Evolutionary conservation across 768 basidiomycete genomes (phyloP), one percentile per base, ranked within the genome.

Genomic region (Mycena galopus): DNA sequence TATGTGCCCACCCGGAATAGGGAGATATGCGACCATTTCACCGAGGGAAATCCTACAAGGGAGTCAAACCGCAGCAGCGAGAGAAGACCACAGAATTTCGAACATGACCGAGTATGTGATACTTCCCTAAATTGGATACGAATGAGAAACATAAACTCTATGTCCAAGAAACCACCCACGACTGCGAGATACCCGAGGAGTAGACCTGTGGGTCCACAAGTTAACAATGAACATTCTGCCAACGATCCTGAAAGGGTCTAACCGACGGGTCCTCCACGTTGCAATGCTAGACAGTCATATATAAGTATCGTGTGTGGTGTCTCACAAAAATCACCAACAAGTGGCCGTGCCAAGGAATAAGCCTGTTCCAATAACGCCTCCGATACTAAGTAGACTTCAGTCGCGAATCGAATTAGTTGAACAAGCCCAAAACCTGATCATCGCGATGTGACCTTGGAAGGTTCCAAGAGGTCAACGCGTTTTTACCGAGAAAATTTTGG

Each of bases 1-100:
- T 80, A 95, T 94, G 75, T 95, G 94, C 3, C 89, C 94, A 68
- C 94, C 94, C 30, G 93, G 87, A 60, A 96, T 86, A 0, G 94
- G 94, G 7, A 96, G 86, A 80, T 86, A 95, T 0, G 71, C 68
- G 35, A 78, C 61, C 73, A 81, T 81, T 73, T 82, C 81, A 12
- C 89, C 88, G 47, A 94, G 84, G 4, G 91, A 91, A 69, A 93
- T 81, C 91, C 92, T 74, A 29, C 32, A 29, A 64, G 27, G 47
- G 53, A 19, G 64, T 74, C 47, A 70, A 55, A 27, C 27, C 53
- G 73, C 23, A 60, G 25, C 47, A 14, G 50, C 23, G 53, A 32
- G 44, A 32, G 44, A 35, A 37, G 27, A 9, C 37, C 17, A 57
- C 14, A 47, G 57, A 29, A 32, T 11, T 17, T 3, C 35, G 37